These are phyloP conservation scores for Dissophora globulifera DNA, from an alignment of 192 early-diverging fungal species.

Conservation along the genomic window DNA sequence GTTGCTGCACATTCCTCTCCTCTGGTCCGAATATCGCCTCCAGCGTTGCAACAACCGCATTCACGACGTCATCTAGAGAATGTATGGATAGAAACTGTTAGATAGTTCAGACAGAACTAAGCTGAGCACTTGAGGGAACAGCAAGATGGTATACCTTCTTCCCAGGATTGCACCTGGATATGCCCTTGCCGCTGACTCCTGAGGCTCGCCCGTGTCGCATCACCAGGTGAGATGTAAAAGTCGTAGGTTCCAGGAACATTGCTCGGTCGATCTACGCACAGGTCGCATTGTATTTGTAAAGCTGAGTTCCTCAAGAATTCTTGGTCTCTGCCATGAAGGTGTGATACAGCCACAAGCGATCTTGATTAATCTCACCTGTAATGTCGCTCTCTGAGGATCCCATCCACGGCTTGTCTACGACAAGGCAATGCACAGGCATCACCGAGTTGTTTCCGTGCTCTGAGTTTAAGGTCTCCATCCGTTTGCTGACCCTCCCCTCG, in stretches of 20 bases:
- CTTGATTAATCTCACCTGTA: conserved; percentile 9
- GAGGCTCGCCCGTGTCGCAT: conserved; percentile 11
- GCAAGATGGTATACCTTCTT: conserved; percentile 18
- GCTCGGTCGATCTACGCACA: conserved; percentile 26
- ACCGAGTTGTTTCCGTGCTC: background rate
- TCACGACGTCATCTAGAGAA: conserved; percentile 37
- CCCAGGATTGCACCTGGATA: conserved; percentile 47
- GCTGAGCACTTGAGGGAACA: background rate
- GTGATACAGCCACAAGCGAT: no score
- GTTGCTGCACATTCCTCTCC: conserved; percentile 22
- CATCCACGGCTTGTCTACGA: conserved; percentile 11
- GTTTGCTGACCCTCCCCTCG: background rate
- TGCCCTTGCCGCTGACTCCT: conserved; percentile 53
- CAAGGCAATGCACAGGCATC: background rate
- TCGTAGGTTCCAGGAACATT: conserved; percentile 44
- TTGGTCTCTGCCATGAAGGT: no score
- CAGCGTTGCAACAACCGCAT: conserved; percentile 30
- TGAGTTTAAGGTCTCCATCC: background rate
- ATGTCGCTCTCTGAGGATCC: conserved; percentile 18
- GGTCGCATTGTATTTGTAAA: no score
- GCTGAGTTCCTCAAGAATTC: no score
- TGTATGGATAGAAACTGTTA: background rate
- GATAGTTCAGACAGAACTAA: background rate
- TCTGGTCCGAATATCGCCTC: conserved; percentile 42
- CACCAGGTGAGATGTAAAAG: conserved; percentile 46